These are phyloP conservation scores for Metschnikowia sp. DNA, from an alignment of 805 yeast genomes.

Conservation along the genomic window DNA sequence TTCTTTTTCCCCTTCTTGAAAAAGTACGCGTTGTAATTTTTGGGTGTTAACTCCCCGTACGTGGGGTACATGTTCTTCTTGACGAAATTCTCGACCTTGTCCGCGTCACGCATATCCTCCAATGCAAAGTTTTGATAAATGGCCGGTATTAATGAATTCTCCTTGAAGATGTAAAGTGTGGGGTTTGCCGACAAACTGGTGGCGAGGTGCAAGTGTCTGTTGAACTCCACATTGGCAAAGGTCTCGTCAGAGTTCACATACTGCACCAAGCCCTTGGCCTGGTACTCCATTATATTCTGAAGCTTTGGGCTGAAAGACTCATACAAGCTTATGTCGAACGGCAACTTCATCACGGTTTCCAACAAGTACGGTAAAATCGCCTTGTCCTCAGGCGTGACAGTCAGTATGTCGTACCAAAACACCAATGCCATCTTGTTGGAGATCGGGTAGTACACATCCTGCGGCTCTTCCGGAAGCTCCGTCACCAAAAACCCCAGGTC, in stretches of 20 bases:
- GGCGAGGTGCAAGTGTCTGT: constrained; percentile 46
- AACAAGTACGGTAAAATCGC: constrained; percentile 57
- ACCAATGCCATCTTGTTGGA: constrained; percentile 48
- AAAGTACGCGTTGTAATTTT: constrained; percentile 35
- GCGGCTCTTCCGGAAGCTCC: constrained; percentile 29
- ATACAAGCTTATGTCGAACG: constrained; percentile 51
- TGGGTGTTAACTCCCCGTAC: constrained; percentile 49
- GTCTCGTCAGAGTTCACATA: constrained; percentile 42
- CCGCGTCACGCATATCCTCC: constrained; percentile 54
- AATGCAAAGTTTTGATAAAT: constrained; percentile 62
- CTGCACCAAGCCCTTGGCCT: constrained; percentile 39
- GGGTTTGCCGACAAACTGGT: constrained; percentile 59
- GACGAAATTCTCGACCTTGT: constrained; percentile 49
- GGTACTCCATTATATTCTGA: constrained; percentile 38
- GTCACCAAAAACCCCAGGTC: constrained; percentile 30
- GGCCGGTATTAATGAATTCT: constrained; percentile 48
- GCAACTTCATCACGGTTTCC: constrained; percentile 57
- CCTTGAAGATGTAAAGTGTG: constrained; percentile 57
- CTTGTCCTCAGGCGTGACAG: constrained; percentile 58
- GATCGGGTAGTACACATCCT: constrained; percentile 35
- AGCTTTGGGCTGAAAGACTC: constrained; percentile 46
- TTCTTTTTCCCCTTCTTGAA: constrained; percentile 15
- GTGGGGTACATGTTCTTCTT: constrained; percentile 48
- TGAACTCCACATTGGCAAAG: constrained; percentile 31
- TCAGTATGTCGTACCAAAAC: constrained; percentile 49